Evolutionary conservation across 257 asterid genomes (phyloP).

Genomic region (Solanum etuberosum): DNA sequence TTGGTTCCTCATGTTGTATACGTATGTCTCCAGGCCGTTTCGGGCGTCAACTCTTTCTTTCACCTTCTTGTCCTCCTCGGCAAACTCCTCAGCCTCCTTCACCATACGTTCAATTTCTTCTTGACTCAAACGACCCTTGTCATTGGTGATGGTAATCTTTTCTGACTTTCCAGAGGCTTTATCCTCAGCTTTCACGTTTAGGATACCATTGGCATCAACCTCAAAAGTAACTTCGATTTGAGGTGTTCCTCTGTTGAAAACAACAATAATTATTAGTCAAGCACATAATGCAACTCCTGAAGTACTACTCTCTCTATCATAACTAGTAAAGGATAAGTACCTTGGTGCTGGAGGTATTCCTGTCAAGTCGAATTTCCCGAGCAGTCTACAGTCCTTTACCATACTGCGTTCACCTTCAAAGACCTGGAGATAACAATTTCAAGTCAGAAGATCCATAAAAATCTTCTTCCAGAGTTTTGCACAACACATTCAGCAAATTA

Average conservation of each 20-base stretch:
- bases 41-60: conserved; percentile 49
- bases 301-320: background rate
- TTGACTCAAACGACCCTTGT: conserved; percentile 45
- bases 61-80: conserved; percentile 46
- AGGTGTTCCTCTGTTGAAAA: conserved; percentile 59
- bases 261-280: background rate
- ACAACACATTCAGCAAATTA: background rate
- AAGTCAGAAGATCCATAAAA: background rate
- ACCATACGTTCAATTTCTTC: conserved; percentile 54
- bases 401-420: conserved; percentile 88
- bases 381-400: conserved; percentile 70
- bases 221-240: conserved; percentile 85
- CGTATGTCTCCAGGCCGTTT: conserved; percentile 64
- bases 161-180: conserved; percentile 46
- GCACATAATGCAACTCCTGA: background rate
- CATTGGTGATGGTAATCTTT: conserved; percentile 48
- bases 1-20: conserved; percentile 78
- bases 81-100: conserved; percentile 46
- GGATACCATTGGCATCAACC: conserved; percentile 71
- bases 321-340: conserved; percentile 2
- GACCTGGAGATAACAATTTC: conserved; percentile 23
- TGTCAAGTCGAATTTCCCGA: conserved; percentile 67
- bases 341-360: conserved; percentile 80
- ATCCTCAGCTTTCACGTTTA: conserved; percentile 51
- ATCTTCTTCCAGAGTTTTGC: background rate